Conservation (phyloP, 139 green algal species). For the Coelastrella sp. region DNA sequence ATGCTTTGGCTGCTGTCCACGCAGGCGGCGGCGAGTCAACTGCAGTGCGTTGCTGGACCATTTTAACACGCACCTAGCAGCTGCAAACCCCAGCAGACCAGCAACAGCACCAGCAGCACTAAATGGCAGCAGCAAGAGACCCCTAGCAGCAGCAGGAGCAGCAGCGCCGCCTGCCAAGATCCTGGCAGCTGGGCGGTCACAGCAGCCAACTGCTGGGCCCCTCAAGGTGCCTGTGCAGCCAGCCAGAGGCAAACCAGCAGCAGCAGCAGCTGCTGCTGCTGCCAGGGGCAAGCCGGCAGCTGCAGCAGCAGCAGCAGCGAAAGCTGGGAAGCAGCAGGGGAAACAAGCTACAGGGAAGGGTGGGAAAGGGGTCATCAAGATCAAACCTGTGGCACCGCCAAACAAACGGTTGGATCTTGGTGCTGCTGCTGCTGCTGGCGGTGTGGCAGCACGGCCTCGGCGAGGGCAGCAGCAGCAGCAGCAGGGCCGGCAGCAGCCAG, state of each 20-base stretch:
- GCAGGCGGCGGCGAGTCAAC: neutral
- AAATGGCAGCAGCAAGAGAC: constrained; percentile 9
- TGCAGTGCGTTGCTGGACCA: neutral
- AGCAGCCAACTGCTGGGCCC: neutral
- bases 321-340: constrained; percentile 26
- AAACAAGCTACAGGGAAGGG: neutral
- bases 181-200: constrained; percentile 5
- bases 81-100: neutral
- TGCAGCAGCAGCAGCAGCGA: neutral
- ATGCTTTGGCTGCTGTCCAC: neutral
- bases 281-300: neutral
- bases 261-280: too few species aligned
- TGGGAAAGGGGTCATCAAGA: neutral
- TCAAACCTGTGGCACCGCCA: neutral
- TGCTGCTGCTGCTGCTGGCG: neutral
- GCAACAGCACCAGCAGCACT: constrained; percentile 7
- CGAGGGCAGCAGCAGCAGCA: constrained; percentile 22
- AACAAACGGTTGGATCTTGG: neutral
- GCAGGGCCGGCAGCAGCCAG: neutral
- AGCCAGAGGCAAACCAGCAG: neutral
- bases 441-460: neutral
- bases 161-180: constrained; percentile 21
- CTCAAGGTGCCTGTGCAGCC: neutral
- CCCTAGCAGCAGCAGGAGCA: neutral
- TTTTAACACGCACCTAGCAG: neutral